Evolutionary conservation across 176 grass and related monocot species (phyloP).

Genomic region (Oryza meridionalis): DNA sequence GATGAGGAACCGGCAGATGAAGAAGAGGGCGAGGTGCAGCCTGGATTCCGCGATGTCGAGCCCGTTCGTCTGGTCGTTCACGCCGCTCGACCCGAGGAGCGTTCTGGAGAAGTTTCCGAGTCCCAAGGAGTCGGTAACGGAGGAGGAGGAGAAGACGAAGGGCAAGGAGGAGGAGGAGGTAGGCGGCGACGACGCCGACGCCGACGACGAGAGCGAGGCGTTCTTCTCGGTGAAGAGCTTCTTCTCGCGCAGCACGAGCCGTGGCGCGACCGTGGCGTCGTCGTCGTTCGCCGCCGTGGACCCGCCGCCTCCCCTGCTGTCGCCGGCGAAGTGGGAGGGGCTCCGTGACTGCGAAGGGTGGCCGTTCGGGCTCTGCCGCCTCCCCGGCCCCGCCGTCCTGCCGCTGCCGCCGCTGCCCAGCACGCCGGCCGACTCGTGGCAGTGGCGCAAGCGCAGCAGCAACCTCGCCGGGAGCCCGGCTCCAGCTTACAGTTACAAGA

Average conservation of each 20-base stretch:
- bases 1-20: conserved; percentile 75
- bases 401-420: conserved; percentile 75
- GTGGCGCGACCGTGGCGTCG: conserved; percentile 50
- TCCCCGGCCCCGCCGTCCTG: conserved; percentile 45
- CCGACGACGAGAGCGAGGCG: conserved; percentile 69
- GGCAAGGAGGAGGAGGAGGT: conserved; percentile 34
- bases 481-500: conserved; percentile 27
- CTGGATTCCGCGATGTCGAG: conserved; percentile 37
- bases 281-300: conserved; percentile 44
- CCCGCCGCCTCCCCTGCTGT: neutral
- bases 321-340: conserved; percentile 49
- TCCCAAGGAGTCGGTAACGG: conserved; percentile 14
- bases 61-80: conserved; percentile 55
- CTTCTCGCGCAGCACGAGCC: conserved; percentile 77
- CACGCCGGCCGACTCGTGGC: conserved; percentile 78
- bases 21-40: conserved; percentile 48
- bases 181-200: conserved; percentile 9
- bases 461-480: conserved; percentile 40
- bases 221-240: conserved; percentile 94
- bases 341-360: conserved; percentile 84
- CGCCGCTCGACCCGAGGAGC: conserved; percentile 39
- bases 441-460: conserved; percentile 69
- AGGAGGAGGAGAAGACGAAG: conserved; percentile 20
- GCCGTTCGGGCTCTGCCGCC: conserved; percentile 88
- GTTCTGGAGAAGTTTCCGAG: conserved; percentile 38